Conservation (phyloP, 2,329 filamentous ascomycete species). For the Hypoxylon sp. region DNA sequence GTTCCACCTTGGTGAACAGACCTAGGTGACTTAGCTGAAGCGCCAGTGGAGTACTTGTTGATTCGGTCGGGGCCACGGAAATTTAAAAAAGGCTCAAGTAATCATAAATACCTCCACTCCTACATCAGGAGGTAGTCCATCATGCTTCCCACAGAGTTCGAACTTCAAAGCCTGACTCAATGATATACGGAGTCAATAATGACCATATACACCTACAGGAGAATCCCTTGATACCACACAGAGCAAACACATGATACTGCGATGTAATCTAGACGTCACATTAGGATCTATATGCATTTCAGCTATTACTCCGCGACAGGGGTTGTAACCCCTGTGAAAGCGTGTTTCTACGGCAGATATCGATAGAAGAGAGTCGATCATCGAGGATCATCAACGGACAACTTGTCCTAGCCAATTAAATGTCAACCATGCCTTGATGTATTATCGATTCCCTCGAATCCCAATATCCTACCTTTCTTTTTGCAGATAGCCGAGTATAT, state of each 20-base stretch:
- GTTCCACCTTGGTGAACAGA: slow-evolving; percentile 17
- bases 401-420: slow-evolving; percentile 24
- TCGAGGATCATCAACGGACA: slow-evolving; percentile 9
- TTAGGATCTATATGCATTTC: slow-evolving; percentile 33
- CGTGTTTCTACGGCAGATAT: slow-evolving; percentile 33
- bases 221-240: slow-evolving; percentile 16
- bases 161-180: background rate
- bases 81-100: slow-evolving; percentile 10
- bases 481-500: slow-evolving; percentile 8
- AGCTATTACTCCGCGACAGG: slow-evolving; percentile 31
- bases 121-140: background rate
- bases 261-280: slow-evolving; percentile 18
- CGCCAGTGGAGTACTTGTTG: slow-evolving; percentile 21
- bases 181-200: background rate
- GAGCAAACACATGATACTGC: slow-evolving; percentile 23
- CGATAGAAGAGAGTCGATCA: slow-evolving; percentile 33
- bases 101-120: slow-evolving; percentile 8
- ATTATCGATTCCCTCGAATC: slow-evolving; percentile 35
- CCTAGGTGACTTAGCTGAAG: slow-evolving; percentile 29
- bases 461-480: slow-evolving; percentile 32
- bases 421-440: background rate
- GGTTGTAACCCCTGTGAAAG: slow-evolving; percentile 15
- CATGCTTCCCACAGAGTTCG: slow-evolving; percentile 1
- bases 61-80: slow-evolving; percentile 12
- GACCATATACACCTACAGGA: slow-evolving; percentile 10